A percentile compares a stretch with the other conserved stretches of the same genome.
Conservation (phyloP, 2,329 filamentous ascomycete species). For the Sphaerulina vaccinii region DNA sequence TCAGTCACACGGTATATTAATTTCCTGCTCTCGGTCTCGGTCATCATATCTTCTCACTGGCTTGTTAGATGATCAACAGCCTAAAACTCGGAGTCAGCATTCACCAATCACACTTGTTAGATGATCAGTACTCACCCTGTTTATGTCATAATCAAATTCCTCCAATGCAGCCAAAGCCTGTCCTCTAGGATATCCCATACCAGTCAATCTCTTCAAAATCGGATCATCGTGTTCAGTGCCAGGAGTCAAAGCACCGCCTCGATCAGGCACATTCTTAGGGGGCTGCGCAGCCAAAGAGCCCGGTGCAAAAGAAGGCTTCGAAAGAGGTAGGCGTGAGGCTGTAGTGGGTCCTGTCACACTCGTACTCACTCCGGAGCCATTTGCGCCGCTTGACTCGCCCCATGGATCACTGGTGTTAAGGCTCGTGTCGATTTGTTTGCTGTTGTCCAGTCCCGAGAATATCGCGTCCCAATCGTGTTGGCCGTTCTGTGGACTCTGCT, state of each 20-base stretch:
- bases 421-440: constrained; percentile 33
- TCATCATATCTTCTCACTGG: constrained; percentile 1
- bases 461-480: constrained; percentile 92
- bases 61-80: constrained; percentile 28
- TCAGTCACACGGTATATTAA: constrained; percentile 1
- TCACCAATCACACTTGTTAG: neutral
- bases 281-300: constrained; percentile 6
- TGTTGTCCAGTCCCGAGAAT: constrained; percentile 73
- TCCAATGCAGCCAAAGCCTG: constrained; percentile 79
- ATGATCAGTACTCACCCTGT: constrained; percentile 65
- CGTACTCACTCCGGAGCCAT: constrained; percentile 7
- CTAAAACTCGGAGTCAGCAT: constrained; percentile 9
- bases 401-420: constrained; percentile 32
- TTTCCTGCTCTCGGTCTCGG: neutral
- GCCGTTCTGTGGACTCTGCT: constrained; percentile 42
- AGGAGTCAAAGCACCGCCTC: constrained; percentile 67
- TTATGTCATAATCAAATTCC: constrained; percentile 93
- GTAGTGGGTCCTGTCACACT: constrained; percentile 20
- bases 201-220: constrained; percentile 82
- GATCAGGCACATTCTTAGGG: constrained; percentile 10
- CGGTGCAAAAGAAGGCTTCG: constrained; percentile 17
- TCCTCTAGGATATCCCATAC: constrained; percentile 79
- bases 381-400: constrained; percentile 20
- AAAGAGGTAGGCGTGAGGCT: constrained; percentile 11
- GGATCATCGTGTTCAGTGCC: constrained; percentile 84